Conservation (phyloP, 129 eudicot genomes). For the Scalesia atractyloides region DNA sequence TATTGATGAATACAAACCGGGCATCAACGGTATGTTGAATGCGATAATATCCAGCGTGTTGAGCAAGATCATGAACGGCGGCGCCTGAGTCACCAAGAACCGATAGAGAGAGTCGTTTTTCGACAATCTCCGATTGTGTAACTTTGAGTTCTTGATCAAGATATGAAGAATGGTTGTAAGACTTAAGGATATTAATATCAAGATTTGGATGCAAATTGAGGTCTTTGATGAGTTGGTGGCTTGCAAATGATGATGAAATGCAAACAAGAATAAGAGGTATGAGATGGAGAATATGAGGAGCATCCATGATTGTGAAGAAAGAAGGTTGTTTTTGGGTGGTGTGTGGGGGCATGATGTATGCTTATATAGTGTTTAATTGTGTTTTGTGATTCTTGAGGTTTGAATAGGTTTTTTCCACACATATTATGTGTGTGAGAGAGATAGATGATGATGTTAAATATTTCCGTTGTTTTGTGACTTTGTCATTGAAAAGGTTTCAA, state of each 20-base stretch:
- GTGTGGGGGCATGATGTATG: slow-evolving; percentile 30
- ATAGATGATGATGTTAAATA: background rate
- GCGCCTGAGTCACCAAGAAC: slow-evolving; percentile 52
- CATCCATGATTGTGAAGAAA: slow-evolving; percentile 27
- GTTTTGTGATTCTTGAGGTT: slow-evolving; percentile 19
- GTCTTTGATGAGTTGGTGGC: slow-evolving; percentile 50
- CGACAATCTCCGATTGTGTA: slow-evolving; percentile 42
- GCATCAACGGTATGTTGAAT: slow-evolving; percentile 74
- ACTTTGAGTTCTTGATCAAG: slow-evolving; percentile 25
- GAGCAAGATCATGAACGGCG: slow-evolving; percentile 59
- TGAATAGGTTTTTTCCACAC: slow-evolving; percentile 9
- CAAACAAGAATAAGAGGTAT: slow-evolving; percentile 26
- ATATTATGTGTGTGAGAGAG: slow-evolving; percentile 11
- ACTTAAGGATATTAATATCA: slow-evolving; percentile 42
- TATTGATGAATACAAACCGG: slow-evolving; percentile 37
- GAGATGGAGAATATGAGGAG: slow-evolving; percentile 36
- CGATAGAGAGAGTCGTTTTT: slow-evolving; percentile 47
- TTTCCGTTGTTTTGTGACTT: background rate
- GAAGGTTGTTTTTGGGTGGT: background rate
- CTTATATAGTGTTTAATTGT: slow-evolving; percentile 25
- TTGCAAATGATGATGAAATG: slow-evolving; percentile 25
- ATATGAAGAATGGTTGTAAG: background rate
- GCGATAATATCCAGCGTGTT: slow-evolving; percentile 82
- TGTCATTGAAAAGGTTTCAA: slow-evolving; percentile 1
- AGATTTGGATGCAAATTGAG: slow-evolving; percentile 71